These are phyloP conservation scores for Ambrosiella cleistominuta DNA, from an alignment of 2,329 filamentous ascomycete species.

Conservation along the genomic window DNA sequence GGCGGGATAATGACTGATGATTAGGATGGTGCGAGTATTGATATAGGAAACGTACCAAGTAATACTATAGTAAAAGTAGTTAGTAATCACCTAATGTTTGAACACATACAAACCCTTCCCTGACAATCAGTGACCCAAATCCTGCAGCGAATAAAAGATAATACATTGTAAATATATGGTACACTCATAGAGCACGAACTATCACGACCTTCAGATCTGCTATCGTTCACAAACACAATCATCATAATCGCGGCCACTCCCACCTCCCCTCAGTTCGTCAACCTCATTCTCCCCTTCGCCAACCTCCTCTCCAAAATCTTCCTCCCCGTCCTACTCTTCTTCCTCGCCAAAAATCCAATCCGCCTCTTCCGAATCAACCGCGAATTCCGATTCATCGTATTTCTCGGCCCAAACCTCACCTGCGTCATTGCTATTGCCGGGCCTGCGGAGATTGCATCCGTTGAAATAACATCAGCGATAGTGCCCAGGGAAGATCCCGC, in stretches of 20 bases:
- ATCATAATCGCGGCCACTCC: not conserved
- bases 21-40: not conserved
- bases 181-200: slow-evolving; percentile 6
- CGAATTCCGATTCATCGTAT: slow-evolving; percentile 37
- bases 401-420: slow-evolving; percentile 40
- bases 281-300: slow-evolving; percentile 29
- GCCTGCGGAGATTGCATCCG: slow-evolving; percentile 30
- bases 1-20: not conserved
- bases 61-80: not conserved
- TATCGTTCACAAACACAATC: not conserved
- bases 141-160: not conserved
- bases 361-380: slow-evolving; percentile 41
- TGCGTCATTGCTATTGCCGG: slow-evolving; percentile 33
- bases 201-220: not conserved
- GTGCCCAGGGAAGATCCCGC: slow-evolving; percentile 10
- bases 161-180: slow-evolving; percentile 4
- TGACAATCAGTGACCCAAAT: not conserved
- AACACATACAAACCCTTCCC: not conserved
- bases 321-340: slow-evolving; percentile 32
- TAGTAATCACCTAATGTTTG: not conserved
- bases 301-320: slow-evolving; percentile 34
- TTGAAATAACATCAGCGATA: slow-evolving; percentile 28
- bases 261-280: slow-evolving; percentile 7
- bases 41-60: not conserved
- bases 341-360: slow-evolving; percentile 37